Percentiles rank a stretch among this genome's conserved stretches.
phyloP scores from a whole-genome alignment of 192 early-diverging fungal species.

The Backusella mclennaniae region DNA sequence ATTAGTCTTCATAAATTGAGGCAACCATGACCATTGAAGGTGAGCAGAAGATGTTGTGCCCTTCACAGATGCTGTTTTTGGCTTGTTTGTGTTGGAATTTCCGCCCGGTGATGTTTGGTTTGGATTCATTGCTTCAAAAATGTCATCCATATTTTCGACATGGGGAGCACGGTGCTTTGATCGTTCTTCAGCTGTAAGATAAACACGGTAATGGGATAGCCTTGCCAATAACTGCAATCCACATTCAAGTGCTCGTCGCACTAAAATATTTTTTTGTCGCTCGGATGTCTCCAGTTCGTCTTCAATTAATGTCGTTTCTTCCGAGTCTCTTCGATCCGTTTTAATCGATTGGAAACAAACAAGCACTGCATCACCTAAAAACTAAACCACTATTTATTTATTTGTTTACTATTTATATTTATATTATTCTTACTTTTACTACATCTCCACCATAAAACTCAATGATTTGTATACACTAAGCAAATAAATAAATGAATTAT shows the following conservation, averaged over 20 bases:
- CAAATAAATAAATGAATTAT: background rate
- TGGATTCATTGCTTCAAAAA: constrained; percentile 15
- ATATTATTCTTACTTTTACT: constrained; percentile 41
- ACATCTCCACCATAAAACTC: constrained; percentile 54
- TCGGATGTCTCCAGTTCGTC: constrained; percentile 16
- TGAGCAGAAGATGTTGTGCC: background rate
- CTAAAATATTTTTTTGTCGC: constrained; percentile 33
- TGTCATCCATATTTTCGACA: constrained; percentile 3
- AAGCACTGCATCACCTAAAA: constrained; percentile 51
- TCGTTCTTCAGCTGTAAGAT: constrained; percentile 44
- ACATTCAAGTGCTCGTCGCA: constrained; percentile 47
- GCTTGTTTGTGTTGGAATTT: background rate
- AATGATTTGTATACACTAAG: constrained; percentile 50
- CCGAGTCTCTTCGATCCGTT: background rate
- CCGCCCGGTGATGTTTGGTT: background rate
- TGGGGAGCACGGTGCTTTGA: constrained; percentile 26
- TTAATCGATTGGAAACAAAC: constrained; percentile 46
- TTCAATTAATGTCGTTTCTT: background rate
- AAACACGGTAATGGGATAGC: constrained; percentile 47
- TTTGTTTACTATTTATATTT: background rate
- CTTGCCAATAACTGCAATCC: constrained; percentile 45
- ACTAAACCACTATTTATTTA: constrained; percentile 24
- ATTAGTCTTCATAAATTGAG: background rate
- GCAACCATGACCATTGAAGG: background rate
- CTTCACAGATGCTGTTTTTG: background rate